These are phyloP conservation scores for Starmerella bombicola DNA, from an alignment of 805 yeast genomes.

Conservation along the genomic window DNA sequence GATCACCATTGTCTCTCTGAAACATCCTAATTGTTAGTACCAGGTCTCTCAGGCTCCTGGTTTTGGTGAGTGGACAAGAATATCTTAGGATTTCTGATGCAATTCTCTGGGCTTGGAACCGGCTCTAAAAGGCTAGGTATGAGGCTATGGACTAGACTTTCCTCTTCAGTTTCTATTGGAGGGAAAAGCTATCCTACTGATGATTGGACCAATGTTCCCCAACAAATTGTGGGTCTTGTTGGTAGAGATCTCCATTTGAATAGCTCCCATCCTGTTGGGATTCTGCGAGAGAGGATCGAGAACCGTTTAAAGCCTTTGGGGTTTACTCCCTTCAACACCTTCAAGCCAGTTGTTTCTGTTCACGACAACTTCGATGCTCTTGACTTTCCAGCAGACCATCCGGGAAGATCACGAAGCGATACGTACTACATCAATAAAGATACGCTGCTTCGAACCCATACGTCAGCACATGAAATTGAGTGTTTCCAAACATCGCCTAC, in stretches of 20 bases:
- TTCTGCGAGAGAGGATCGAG: conserved; percentile 63
- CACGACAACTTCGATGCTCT: conserved; percentile 81
- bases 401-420: conserved; percentile 84
- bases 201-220: conserved; percentile 77
- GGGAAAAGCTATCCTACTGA: conserved; percentile 35
- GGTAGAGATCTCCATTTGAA: conserved; percentile 63
- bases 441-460: conserved; percentile 74
- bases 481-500: conserved; percentile 56
- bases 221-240: conserved; percentile 52
- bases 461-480: conserved; percentile 90
- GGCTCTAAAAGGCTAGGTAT: background rate
- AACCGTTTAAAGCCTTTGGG: conserved; percentile 51
- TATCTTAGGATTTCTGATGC: no score
- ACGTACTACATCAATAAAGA: conserved; percentile 77
- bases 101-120: no score
- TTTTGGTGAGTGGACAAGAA: no score
- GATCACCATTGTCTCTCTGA: no score
- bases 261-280: conserved; percentile 79
- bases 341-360: conserved; percentile 70
- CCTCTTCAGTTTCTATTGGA: conserved; percentile 5
- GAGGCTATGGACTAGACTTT: no score
- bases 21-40: no score
- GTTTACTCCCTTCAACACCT: conserved; percentile 59
- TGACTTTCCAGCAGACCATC: conserved; percentile 85
- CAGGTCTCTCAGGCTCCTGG: no score